A percentile compares a stretch with the other conserved stretches of the same genome.
Evolutionary conservation across 768 basidiomycete genomes (phyloP).

Genomic region (Kwoniella shandongensis): DNA sequence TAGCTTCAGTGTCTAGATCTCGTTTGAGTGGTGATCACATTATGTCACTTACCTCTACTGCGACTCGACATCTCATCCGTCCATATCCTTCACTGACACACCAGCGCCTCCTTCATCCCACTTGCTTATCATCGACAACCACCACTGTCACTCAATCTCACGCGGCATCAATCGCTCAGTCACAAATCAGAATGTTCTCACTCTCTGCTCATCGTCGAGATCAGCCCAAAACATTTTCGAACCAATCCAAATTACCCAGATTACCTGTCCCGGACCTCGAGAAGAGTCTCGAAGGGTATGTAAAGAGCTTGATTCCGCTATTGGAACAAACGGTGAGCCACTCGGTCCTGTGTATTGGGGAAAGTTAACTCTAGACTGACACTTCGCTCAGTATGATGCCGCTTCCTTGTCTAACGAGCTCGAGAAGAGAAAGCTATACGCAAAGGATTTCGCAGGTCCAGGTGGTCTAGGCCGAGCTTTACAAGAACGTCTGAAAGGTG

Average conservation of each 20-base stretch:
- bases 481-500: slow-evolving; percentile 74
- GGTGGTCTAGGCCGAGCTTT: slow-evolving; percentile 66
- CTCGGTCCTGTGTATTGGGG: not conserved
- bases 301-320: slow-evolving; percentile 74
- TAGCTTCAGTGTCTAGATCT: no score
- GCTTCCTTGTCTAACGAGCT: slow-evolving; percentile 60
- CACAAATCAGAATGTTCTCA: slow-evolving; percentile 48
- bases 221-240: slow-evolving; percentile 51
- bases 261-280: slow-evolving; percentile 79
- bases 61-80: no score
- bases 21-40: no score
- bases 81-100: not conserved
- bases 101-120: not conserved
- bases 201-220: slow-evolving; percentile 27
- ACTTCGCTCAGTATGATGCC: slow-evolving; percentile 57
- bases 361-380: not conserved
- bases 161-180: not conserved
- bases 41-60: no score
- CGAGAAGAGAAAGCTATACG: slow-evolving; percentile 62
- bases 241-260: slow-evolving; percentile 60
- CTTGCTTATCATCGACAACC: not conserved
- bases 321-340: slow-evolving; percentile 65
- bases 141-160: not conserved
- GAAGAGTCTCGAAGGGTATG: slow-evolving; percentile 72
- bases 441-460: slow-evolving; percentile 64